A percentile compares a stretch with the other conserved stretches of the same genome.
Conservation (phyloP, 1,139 yeast genomes). For the Williopsis jadinii region DNA sequence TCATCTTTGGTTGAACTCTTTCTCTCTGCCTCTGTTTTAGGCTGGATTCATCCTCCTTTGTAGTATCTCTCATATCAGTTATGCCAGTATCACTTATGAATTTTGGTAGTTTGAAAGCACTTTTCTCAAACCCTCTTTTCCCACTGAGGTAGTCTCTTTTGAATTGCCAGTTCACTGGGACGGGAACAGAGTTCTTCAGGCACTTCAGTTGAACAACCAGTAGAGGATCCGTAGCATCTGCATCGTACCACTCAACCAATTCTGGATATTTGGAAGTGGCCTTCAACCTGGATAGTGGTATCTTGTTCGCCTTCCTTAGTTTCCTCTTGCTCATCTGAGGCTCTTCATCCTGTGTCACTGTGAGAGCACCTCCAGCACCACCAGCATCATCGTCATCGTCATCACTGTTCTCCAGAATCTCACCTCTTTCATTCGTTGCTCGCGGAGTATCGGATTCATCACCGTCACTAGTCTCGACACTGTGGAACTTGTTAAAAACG, state of each 20-base stretch:
- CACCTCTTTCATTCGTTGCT: slow-evolving; percentile 21
- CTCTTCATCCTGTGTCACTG: background rate
- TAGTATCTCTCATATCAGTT: slow-evolving; percentile 70
- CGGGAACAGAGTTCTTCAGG: slow-evolving; percentile 60
- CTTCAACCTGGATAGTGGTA: slow-evolving; percentile 66
- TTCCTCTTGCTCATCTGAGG: slow-evolving; percentile 34
- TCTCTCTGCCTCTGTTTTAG: slow-evolving; percentile 75
- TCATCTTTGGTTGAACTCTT: slow-evolving; percentile 85
- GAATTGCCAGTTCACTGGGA: slow-evolving; percentile 80
- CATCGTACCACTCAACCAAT: slow-evolving; percentile 80
- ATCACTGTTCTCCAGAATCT: slow-evolving; percentile 29
- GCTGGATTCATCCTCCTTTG: slow-evolving; percentile 43
- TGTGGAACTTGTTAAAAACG: slow-evolving; percentile 38
- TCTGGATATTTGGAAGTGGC: slow-evolving; percentile 57
- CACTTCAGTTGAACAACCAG: slow-evolving; percentile 61
- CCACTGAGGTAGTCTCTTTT: slow-evolving; percentile 76
- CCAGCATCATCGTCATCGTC: slow-evolving; percentile 16
- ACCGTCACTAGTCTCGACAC: slow-evolving; percentile 1
- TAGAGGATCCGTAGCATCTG: slow-evolving; percentile 75
- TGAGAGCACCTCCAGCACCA: background rate
- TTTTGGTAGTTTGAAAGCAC: slow-evolving; percentile 71
- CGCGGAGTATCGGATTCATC: slow-evolving; percentile 2
- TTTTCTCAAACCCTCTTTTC: slow-evolving; percentile 62
- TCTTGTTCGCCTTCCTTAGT: slow-evolving; percentile 42
- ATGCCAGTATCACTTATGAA: slow-evolving; percentile 83